phyloP scores from a whole-genome alignment of 345 rosid genomes.

The Syzygium oleosum region DNA sequence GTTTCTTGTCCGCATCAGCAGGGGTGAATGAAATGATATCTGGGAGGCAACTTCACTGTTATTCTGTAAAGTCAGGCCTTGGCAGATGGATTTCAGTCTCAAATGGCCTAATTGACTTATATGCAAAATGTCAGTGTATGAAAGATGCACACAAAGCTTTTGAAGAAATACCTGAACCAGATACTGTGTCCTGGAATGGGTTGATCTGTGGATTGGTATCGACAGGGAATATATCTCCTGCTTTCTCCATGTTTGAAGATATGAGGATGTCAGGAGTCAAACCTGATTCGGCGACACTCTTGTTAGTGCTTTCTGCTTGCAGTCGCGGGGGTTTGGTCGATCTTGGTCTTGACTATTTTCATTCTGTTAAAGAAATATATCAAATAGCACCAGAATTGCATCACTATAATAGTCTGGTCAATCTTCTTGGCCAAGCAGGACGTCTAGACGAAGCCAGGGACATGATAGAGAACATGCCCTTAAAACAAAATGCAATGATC shows the following conservation, averaged over 20 bases:
- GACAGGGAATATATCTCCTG: constrained; percentile 33
- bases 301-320: constrained; percentile 45
- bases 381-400: constrained; percentile 34
- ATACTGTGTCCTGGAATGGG: constrained; percentile 61
- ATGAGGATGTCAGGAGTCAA: constrained; percentile 49
- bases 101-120: constrained; percentile 46
- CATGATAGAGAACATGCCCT: constrained; percentile 38
- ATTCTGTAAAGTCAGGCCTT: constrained; percentile 48
- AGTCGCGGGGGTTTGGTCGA: constrained; percentile 39
- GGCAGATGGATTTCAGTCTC: constrained; percentile 27
- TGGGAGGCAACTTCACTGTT: constrained; percentile 62
- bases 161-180: constrained; percentile 36
- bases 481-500: constrained; percentile 31
- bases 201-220: constrained; percentile 55
- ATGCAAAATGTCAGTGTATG: constrained; percentile 42
- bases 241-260: constrained; percentile 58
- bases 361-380: constrained; percentile 26
- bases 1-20: constrained; percentile 60
- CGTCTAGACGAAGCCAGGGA: constrained; percentile 46
- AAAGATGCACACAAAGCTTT: constrained; percentile 33
- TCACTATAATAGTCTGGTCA: constrained; percentile 45
- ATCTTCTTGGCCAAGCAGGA: constrained; percentile 49
- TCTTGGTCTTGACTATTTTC: constrained; percentile 46
- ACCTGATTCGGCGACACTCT: constrained; percentile 48
- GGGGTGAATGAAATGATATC: constrained; percentile 29